A percentile compares a stretch with the other conserved stretches of the same genome.
These are phyloP conservation scores for Leccinellum rugosiceps DNA, from an alignment of 768 basidiomycete species.

Conservation along the genomic window DNA sequence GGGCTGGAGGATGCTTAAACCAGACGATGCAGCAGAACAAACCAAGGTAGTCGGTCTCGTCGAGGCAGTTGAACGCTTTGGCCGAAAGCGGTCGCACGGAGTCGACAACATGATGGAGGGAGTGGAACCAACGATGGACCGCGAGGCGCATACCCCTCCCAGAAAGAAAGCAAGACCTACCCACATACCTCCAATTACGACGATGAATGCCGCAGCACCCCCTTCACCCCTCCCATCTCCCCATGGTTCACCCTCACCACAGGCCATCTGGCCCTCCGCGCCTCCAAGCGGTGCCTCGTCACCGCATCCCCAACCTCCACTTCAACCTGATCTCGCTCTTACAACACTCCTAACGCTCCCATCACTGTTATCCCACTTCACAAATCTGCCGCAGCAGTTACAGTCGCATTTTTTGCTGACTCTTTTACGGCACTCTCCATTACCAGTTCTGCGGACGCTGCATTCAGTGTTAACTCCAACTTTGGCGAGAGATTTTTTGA, in stretches of 20 bases:
- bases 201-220: conserved; percentile 70
- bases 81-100: conserved; percentile 54
- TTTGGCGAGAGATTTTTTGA: conserved; percentile 91
- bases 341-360: conserved; percentile 87
- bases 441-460: conserved; percentile 86
- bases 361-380: conserved; percentile 77
- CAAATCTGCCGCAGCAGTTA: conserved; percentile 69
- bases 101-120: conserved; percentile 69
- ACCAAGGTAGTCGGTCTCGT: conserved; percentile 57
- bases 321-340: conserved; percentile 79
- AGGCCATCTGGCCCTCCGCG: conserved; percentile 75
- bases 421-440: conserved; percentile 85
- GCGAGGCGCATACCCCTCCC: conserved; percentile 48
- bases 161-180: conserved; percentile 76
- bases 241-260: conserved; percentile 77
- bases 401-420: conserved; percentile 95
- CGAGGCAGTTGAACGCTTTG: conserved; percentile 84
- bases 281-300: conserved; percentile 78
- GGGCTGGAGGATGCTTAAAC: conserved; percentile 75
- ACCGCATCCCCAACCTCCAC: conserved; percentile 62
- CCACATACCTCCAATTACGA: conserved; percentile 56
- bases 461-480: conserved; percentile 88
- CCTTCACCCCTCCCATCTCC: conserved; percentile 85
- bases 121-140: conserved; percentile 54
- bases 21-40: conserved; percentile 54